Percentiles rank a stretch among this genome's conserved stretches.
phyloP scores from a whole-genome alignment of 257 asterid genomes.

The Ilex asprella region DNA sequence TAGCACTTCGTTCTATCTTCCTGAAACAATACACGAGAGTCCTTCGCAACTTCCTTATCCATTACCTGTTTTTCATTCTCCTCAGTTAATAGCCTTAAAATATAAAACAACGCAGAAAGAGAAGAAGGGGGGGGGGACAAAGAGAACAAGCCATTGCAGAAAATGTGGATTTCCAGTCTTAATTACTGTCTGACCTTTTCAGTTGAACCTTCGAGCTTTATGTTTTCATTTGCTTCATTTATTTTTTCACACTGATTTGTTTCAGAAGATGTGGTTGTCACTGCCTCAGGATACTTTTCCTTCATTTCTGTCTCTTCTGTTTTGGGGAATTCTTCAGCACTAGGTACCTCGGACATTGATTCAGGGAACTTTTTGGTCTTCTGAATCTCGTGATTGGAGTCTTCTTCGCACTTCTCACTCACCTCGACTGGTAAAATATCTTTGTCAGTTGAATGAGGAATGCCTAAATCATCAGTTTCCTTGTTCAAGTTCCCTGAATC shows the following conservation, averaged over 20 bases:
- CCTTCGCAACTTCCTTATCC: slow-evolving; percentile 7
- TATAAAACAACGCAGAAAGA: too few species aligned
- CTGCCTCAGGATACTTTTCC: slow-evolving; percentile 23
- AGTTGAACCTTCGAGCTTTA: slow-evolving; percentile 11
- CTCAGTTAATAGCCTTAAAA: too few species aligned
- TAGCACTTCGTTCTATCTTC: slow-evolving; percentile 20
- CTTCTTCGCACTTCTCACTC: background rate
- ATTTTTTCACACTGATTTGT: slow-evolving; percentile 13
- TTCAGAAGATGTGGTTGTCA: slow-evolving; percentile 12
- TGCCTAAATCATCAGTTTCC: slow-evolving; percentile 4
- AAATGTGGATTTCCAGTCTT: too few species aligned
- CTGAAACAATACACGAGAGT: slow-evolving; percentile 4
- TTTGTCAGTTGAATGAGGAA: slow-evolving; percentile 4
- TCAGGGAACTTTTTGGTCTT: slow-evolving; percentile 16
- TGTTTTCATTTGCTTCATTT: slow-evolving; percentile 16
- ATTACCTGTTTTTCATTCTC: too few species aligned
- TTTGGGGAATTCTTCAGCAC: slow-evolving; percentile 14
- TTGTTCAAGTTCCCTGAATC: slow-evolving; percentile 1
- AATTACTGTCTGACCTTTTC: slow-evolving; percentile 16
- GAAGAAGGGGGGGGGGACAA: too few species aligned
- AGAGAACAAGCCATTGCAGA: too few species aligned
- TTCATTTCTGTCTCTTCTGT: slow-evolving; percentile 15
- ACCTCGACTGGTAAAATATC: background rate
- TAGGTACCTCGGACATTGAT: slow-evolving; percentile 19
- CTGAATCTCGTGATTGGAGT: slow-evolving; percentile 1